phyloP scores from a whole-genome alignment of 192 early-diverging fungal genomes.

The Coemansia sp. region DNA sequence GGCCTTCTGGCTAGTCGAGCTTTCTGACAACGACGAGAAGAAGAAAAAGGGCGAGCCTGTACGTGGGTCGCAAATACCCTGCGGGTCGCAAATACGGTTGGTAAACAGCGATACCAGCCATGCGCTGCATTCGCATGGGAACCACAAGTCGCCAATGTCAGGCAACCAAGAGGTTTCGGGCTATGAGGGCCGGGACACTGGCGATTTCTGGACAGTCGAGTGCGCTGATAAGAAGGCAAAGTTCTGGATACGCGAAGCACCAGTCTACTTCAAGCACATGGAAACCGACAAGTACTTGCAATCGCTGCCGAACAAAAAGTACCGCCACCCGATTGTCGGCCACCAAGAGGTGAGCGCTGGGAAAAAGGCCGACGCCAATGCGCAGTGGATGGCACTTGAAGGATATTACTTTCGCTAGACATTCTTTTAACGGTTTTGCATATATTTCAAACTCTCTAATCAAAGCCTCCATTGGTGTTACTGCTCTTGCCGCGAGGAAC shows the following conservation, averaged over 20 bases:
- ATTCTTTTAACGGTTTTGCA: neutral
- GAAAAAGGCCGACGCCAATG: constrained; percentile 32
- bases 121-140: constrained; percentile 46
- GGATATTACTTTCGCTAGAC: constrained; percentile 33
- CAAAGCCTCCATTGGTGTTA: neutral
- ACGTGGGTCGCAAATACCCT: constrained; percentile 29
- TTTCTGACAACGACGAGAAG: neutral
- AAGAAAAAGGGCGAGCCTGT: neutral
- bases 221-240: constrained; percentile 12
- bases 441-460: too few relatives aligned
- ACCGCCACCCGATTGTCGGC: constrained; percentile 45
- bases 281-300: constrained; percentile 39
- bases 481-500: neutral
- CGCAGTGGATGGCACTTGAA: constrained; percentile 50
- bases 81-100: constrained; percentile 25
- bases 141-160: constrained; percentile 46
- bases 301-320: constrained; percentile 43
- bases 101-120: constrained; percentile 49
- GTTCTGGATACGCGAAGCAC: constrained; percentile 34
- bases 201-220: constrained; percentile 51
- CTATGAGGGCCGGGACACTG: constrained; percentile 46
- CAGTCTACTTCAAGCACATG: constrained; percentile 35
- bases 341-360: constrained; percentile 52
- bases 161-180: constrained; percentile 51
- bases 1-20: constrained; percentile 36